phyloP scores from a whole-genome alignment of 768 basidiomycete genomes.

The Boletus subcaerulescens region DNA sequence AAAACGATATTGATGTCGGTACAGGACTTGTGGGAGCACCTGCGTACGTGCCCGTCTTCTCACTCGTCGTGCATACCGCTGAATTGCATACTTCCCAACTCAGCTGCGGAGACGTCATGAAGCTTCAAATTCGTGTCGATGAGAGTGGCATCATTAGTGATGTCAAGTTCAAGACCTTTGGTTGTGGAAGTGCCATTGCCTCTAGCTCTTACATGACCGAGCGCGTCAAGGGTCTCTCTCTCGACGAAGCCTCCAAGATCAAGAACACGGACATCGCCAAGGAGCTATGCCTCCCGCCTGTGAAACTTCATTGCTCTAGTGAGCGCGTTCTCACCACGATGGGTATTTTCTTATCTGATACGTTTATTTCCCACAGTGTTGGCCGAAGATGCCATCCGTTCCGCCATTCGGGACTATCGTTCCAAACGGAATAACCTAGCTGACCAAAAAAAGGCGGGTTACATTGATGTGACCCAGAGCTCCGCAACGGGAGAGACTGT shows the following conservation, averaged over 20 bases:
- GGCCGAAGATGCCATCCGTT: conserved; percentile 98
- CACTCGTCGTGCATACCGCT: conserved; percentile 11
- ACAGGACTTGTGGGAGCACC: conserved; percentile 98
- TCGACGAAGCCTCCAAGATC: conserved; percentile 94
- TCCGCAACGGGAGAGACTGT: conserved; percentile 50
- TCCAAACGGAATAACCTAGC: conserved; percentile 65
- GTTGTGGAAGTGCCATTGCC: conserved; percentile 97
- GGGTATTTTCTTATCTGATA: conserved; percentile 22
- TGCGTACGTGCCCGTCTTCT: conserved; percentile 57
- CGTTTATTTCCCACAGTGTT: conserved; percentile 58
- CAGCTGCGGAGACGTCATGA: conserved; percentile 99
- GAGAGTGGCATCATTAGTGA: conserved; percentile 94
- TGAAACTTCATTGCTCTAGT: conserved; percentile 96
- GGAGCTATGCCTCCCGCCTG: conserved; percentile 91
- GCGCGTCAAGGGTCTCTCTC: conserved; percentile 88
- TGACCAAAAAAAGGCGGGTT: conserved; percentile 55
- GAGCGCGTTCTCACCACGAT: conserved; percentile 27
- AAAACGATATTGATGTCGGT: conserved; percentile 87
- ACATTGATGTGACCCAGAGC: conserved; percentile 68
- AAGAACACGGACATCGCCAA: conserved; percentile 99
- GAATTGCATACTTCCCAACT: conserved; percentile 11
- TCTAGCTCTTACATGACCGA: conserved; percentile 99
- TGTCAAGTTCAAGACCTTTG: conserved; percentile 99
- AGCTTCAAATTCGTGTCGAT: conserved; percentile 96
- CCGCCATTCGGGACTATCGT: conserved; percentile 95